These are phyloP conservation scores for Candida cerambycidarum DNA, from an alignment of 805 yeast species.

Conservation along the genomic window DNA sequence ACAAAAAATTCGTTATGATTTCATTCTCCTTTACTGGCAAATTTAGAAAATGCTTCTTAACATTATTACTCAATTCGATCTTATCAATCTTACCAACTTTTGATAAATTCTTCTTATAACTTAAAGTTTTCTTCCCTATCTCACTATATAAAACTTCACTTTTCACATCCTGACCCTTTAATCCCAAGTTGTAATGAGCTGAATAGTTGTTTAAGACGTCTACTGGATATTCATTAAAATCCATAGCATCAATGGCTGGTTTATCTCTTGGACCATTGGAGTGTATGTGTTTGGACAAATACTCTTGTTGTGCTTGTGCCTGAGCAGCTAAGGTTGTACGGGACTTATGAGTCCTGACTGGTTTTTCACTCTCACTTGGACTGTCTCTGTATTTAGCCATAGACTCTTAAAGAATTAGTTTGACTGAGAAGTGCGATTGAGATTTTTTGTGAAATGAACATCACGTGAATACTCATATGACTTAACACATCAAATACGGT, in stretches of 20 bases:
- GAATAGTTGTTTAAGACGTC: conserved; percentile 70
- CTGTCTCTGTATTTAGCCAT: conserved; percentile 29
- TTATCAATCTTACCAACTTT: conserved; percentile 50
- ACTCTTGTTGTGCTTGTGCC: conserved; percentile 70
- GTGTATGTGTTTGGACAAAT: conserved; percentile 64
- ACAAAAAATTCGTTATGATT: conserved; percentile 82
- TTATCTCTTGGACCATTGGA: conserved; percentile 69
- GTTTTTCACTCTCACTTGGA: conserved; percentile 33
- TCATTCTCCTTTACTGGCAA: conserved; percentile 74
- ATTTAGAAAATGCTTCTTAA: conserved; percentile 66
- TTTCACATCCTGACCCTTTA: conserved; percentile 60
- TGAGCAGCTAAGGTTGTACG: conserved; percentile 51
- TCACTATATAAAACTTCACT: conserved; percentile 71
- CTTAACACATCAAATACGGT: no score
- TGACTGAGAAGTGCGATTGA: neutral
- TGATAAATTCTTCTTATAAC: conserved; percentile 28
- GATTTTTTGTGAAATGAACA: neutral
- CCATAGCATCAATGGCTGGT: conserved; percentile 56
- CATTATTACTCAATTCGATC: conserved; percentile 54
- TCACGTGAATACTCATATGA: neutral
- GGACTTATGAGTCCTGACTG: conserved; percentile 51
- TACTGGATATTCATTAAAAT: conserved; percentile 64
- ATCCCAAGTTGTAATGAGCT: conserved; percentile 52
- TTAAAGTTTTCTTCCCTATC: conserved; percentile 67
- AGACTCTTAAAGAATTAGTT: neutral